Conservation (phyloP, 306 rosid species). For the Canavalia ensiformis region DNA sequence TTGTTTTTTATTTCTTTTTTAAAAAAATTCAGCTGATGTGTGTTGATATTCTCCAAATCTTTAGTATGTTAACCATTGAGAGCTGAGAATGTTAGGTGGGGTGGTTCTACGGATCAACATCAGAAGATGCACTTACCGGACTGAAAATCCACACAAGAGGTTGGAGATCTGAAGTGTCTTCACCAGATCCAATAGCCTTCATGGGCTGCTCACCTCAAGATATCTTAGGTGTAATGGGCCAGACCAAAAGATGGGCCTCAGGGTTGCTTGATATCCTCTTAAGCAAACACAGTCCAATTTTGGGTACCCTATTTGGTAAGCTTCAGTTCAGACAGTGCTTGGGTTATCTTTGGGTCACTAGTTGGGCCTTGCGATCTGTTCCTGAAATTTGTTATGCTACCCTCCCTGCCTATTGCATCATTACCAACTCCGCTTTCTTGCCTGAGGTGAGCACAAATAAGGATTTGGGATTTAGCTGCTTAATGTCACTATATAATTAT, state of each 20-base stretch:
- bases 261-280: slow-evolving; percentile 62
- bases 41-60: too few relatives aligned
- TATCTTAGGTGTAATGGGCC: slow-evolving; percentile 52
- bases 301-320: slow-evolving; percentile 55
- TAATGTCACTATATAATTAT: too few relatives aligned
- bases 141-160: slow-evolving; percentile 64
- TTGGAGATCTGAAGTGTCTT: slow-evolving; percentile 64
- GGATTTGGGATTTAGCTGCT: too few relatives aligned
- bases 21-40: too few relatives aligned
- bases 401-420: slow-evolving; percentile 66
- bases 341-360: slow-evolving; percentile 50
- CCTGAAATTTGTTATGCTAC: slow-evolving; percentile 61
- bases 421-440: slow-evolving; percentile 66
- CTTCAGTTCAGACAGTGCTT: slow-evolving; percentile 67
- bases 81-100: slow-evolving; percentile 41
- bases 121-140: slow-evolving; percentile 73
- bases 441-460: slow-evolving; percentile 62
- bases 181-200: slow-evolving; percentile 60
- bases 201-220: slow-evolving; percentile 67
- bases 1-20: too few relatives aligned
- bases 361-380: slow-evolving; percentile 56
- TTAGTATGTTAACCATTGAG: not conserved
- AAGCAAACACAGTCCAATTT: slow-evolving; percentile 61
- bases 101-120: slow-evolving; percentile 60
- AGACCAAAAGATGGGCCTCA: slow-evolving; percentile 71